These are phyloP conservation scores for Lindgomyces ingoldianus DNA, from an alignment of 495 filamentous ascomycete species.

Conservation along the genomic window DNA sequence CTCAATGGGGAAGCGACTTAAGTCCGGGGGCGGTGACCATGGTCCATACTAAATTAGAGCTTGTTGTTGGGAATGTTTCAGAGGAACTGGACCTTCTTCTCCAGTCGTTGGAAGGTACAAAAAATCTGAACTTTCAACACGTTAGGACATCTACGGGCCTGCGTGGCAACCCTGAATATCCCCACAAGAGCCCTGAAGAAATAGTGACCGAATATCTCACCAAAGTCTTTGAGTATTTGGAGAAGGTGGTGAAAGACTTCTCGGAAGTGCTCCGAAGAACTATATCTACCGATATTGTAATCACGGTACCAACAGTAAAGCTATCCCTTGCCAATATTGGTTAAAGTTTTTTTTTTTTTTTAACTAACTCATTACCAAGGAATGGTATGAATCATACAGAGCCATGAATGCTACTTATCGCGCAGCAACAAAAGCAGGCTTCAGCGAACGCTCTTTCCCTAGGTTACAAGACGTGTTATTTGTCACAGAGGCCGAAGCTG, in stretches of 20 bases:
- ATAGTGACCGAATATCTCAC: slow-evolving; percentile 29
- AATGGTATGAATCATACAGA: slow-evolving; percentile 15
- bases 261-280: background rate
- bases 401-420: slow-evolving; percentile 31
- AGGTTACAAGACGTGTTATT: slow-evolving; percentile 18
- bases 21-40: slow-evolving; percentile 22
- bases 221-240: slow-evolving; percentile 11
- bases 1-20: slow-evolving; percentile 25
- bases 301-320: slow-evolving; percentile 26
- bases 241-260: background rate
- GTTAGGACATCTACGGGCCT: slow-evolving; percentile 2
- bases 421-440: slow-evolving; percentile 24
- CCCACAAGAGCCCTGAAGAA: slow-evolving; percentile 24
- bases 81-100: slow-evolving; percentile 27
- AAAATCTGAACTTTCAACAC: slow-evolving; percentile 23
- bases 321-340: background rate
- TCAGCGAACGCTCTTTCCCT: slow-evolving; percentile 18
- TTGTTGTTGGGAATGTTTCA: slow-evolving; percentile 7
- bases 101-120: slow-evolving; percentile 21
- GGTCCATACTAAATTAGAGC: slow-evolving; percentile 28
- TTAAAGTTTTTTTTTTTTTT: background rate
- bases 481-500: slow-evolving; percentile 27
- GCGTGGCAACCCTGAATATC: slow-evolving; percentile 5
- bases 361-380: too few relatives aligned
- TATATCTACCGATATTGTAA: slow-evolving; percentile 21